phyloP scores from a whole-genome alignment of 116 monocot species.

The Zostera marina region DNA sequence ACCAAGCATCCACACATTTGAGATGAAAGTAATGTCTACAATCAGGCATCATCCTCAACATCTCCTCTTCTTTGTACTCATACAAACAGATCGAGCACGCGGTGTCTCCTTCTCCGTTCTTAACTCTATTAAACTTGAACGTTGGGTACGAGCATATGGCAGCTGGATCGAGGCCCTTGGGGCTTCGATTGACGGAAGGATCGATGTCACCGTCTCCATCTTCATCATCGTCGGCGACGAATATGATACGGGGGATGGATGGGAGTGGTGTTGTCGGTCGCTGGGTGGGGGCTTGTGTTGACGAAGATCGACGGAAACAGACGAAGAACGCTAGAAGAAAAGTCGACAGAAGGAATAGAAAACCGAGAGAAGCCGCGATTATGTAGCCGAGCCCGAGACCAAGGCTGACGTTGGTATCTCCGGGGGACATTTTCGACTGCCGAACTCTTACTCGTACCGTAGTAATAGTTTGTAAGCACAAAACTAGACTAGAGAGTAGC shows the following conservation, averaged over 20 bases:
- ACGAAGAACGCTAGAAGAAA: slow-evolving; percentile 49
- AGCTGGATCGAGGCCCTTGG: slow-evolving; percentile 39
- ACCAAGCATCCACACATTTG: slow-evolving; percentile 71
- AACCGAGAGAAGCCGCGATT: slow-evolving; percentile 47
- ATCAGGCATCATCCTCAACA: slow-evolving; percentile 75
- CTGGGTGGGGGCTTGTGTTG: not conserved
- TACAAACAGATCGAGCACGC: slow-evolving; percentile 38
- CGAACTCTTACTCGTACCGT: too few relatives aligned
- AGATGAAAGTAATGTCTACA: slow-evolving; percentile 69
- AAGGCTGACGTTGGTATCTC: not conserved
- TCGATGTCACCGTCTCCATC: slow-evolving; percentile 16
- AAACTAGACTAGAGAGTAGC: too few relatives aligned
- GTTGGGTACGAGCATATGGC: slow-evolving; percentile 53
- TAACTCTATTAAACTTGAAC: slow-evolving; percentile 25
- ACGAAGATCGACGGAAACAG: slow-evolving; percentile 28
- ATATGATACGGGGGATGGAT: slow-evolving; percentile 33
- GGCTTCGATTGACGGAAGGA: slow-evolving; percentile 2
- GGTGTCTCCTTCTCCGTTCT: not conserved
- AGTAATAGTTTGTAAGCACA: too few relatives aligned
- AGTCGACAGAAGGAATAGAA: slow-evolving; percentile 45
- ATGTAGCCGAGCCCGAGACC: slow-evolving; percentile 42
- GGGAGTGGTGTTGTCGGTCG: not conserved
- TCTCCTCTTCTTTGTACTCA: slow-evolving; percentile 78
- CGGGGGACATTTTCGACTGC: not conserved
- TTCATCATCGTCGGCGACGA: slow-evolving; percentile 35